These are phyloP conservation scores for Ziziphus jujuba DNA, from an alignment of 306 rosid genomes.

Conservation along the genomic window DNA sequence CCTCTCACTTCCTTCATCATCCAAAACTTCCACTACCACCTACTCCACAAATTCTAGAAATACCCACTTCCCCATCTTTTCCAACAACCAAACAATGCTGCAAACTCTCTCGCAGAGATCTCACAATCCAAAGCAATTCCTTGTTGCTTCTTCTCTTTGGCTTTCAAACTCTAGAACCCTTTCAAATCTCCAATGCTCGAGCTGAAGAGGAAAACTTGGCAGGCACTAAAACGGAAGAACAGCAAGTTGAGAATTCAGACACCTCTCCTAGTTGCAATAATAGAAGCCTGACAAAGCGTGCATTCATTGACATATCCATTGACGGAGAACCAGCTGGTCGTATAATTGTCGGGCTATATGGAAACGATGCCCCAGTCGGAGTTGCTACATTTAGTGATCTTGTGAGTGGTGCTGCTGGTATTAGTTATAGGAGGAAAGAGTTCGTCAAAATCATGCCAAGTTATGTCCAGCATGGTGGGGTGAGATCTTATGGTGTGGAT, in stretches of 20 bases:
- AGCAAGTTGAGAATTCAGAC: conserved; percentile 23
- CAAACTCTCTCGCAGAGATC: conserved; percentile 66
- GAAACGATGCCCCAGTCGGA: conserved; percentile 57
- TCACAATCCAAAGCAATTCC: conserved; percentile 55
- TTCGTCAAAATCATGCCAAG: conserved; percentile 71
- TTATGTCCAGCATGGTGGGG: conserved; percentile 74
- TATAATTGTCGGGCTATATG: conserved; percentile 59
- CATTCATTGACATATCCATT: conserved; percentile 65
- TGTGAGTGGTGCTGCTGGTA: conserved; percentile 83
- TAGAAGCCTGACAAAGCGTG: conserved; percentile 51
- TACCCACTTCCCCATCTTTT: conserved; percentile 31
- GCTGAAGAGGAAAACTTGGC: conserved; percentile 55
- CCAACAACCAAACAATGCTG: conserved; percentile 48
- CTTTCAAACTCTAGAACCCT: conserved; percentile 42
- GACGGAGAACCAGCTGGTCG: conserved; percentile 76
- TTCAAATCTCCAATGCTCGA: conserved; percentile 38
- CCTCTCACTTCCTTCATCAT: conserved; percentile 42
- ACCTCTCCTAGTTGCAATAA: conserved; percentile 38
- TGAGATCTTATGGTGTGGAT: conserved; percentile 82
- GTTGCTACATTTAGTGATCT: conserved; percentile 65
- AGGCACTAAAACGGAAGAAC: conserved; percentile 19
- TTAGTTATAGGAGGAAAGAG: conserved; percentile 89
- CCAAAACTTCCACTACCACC: conserved; percentile 26
- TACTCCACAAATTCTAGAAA: conserved; percentile 37
- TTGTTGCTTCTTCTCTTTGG: conserved; percentile 62